Evolutionary conservation across 768 basidiomycete species (phyloP), one percentile per base, ranked within the genome.

Genomic region (Boletus rufocinnamomeus): DNA sequence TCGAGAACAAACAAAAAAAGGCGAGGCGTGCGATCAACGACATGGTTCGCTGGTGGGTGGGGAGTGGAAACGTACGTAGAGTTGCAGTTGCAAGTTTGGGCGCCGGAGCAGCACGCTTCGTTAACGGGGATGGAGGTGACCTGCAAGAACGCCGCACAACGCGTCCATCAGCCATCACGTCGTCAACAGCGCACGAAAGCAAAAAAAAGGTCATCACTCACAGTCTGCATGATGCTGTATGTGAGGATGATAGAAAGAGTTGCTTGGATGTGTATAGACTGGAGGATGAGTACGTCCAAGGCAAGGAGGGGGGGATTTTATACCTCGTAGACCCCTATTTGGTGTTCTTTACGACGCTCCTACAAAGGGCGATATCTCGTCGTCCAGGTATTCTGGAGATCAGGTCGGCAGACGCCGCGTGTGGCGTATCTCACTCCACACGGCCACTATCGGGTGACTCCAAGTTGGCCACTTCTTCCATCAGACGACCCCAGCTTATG

Each of bases 171-270:
- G 46, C 30, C 37, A 40, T 25, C 47, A 5, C 6, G 27, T 48
- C 34, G 2, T 35, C 37, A 10, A 35, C 16, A 43, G 21, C 43
- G 10, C 16, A 37, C 9, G 7, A 28, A 16, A 43, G 43, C 14
- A 23, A n/a, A n/a, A 46, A 10, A 11, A 10, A 37, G 19, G 9
- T 0, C 23, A n/a, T 27, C n/a, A 50, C 66, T 56, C 51, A 68
- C 66, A 10, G 58, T 66, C 49, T 67, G 66, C 66, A 67, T 68
- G 45, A 16, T 62, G 52, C 0, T 58, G 2, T 52, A 17, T 0
- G 47, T 19, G 32, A 43, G 34, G 28, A n/a, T 59, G 44, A 53
- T 62, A 52, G 37, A 28, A 8, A 8, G 27, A 35, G 40, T 41
- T 57, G 27, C 17, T 64, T 14, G 32, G 16, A 25, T 37, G 27